Evolutionary conservation across 441 rosid species (phyloP).

Genomic region (Pelargonium fulgidum): DNA sequence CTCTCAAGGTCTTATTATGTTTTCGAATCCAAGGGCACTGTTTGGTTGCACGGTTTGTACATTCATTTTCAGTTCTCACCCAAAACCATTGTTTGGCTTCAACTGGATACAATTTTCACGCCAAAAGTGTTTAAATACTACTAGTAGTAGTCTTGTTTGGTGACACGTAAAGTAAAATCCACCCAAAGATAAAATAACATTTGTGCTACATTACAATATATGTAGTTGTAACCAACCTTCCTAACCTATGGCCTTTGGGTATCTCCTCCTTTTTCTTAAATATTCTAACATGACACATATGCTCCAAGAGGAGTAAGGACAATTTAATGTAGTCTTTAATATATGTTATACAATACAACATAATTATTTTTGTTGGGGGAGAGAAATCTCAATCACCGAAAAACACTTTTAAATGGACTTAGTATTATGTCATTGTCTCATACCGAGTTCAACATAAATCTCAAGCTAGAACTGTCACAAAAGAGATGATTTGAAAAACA

Average conservation of each 20-base stretch:
- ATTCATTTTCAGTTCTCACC: not conserved
- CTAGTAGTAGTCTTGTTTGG: not conserved
- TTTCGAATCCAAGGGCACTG: slow-evolving; percentile 24
- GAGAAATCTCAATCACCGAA: no score
- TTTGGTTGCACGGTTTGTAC: not conserved
- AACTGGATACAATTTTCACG: no score
- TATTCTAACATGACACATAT: not conserved
- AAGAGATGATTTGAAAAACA: no score
- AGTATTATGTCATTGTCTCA: no score
- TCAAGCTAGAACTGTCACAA: no score
- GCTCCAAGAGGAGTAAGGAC: not conserved
- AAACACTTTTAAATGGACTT: no score
- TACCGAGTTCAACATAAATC: no score
- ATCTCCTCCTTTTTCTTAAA: not conserved
- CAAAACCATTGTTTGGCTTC: not conserved
- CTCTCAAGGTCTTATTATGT: slow-evolving; percentile 40
- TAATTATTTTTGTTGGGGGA: no score
- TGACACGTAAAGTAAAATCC: slow-evolving; percentile 1
- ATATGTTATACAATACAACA: no score
- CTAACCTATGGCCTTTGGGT: not conserved
- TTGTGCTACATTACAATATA: not conserved
- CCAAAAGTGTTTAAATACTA: not conserved
- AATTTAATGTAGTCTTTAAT: no score
- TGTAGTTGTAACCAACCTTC: slow-evolving; percentile 4
- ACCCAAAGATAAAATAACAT: not conserved